phyloP scores from a whole-genome alignment of 208 protist species.

The Acanthamoeba sp. region DNA sequence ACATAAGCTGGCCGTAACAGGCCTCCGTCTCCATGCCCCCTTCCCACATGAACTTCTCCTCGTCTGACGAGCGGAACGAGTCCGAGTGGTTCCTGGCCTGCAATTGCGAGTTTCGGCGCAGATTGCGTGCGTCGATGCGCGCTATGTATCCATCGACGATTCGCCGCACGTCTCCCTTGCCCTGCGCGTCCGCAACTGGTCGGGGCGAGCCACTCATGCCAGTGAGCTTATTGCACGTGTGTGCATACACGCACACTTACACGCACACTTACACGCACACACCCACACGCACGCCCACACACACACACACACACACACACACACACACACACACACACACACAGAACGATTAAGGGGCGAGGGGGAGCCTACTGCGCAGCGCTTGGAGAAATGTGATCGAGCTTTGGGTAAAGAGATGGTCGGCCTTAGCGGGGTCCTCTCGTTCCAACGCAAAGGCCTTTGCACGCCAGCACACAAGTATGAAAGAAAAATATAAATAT shows the following conservation, averaged over 20 bases:
- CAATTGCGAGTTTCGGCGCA: not conserved
- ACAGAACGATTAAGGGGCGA: not conserved
- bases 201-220: too few relatives aligned
- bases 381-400: slow-evolving; percentile 1
- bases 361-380: not conserved
- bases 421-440: not conserved
- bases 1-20: not conserved
- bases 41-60: not conserved
- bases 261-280: too few relatives aligned
- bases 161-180: not conserved
- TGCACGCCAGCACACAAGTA: too few relatives aligned
- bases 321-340: too few relatives aligned
- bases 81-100: not conserved
- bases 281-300: too few relatives aligned
- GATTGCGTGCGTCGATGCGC: not conserved
- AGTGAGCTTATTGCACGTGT: too few relatives aligned
- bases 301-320: too few relatives aligned
- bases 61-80: not conserved
- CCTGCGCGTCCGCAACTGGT: not conserved
- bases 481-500: not conserved
- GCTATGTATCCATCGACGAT: not conserved
- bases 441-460: not conserved
- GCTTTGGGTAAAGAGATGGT: slow-evolving; percentile 21
- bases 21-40: not conserved
- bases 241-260: too few relatives aligned